A percentile compares a stretch with the other conserved stretches of the same genome.
phyloP scores from a whole-genome alignment of 2,329 filamentous ascomycete genomes.

The Colletotrichum navitas region DNA sequence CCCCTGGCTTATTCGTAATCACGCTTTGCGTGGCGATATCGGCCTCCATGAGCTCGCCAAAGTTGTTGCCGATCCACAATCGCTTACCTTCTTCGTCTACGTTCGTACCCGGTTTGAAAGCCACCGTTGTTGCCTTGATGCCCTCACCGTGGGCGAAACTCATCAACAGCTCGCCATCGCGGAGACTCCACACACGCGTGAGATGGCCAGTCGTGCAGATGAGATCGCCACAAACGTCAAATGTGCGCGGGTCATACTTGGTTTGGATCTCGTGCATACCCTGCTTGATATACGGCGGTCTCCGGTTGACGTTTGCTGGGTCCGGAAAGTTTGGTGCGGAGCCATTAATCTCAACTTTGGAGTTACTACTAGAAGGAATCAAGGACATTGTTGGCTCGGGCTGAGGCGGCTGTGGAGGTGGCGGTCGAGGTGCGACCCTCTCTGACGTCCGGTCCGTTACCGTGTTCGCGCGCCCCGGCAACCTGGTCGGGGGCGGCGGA shows the following conservation, averaged over 20 bases:
- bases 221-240: slow-evolving; percentile 89
- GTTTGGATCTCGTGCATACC: slow-evolving; percentile 82
- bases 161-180: slow-evolving; percentile 84
- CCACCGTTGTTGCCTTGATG: slow-evolving; percentile 82
- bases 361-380: slow-evolving; percentile 46
- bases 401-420: slow-evolving; percentile 36
- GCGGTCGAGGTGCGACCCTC: slow-evolving; percentile 51
- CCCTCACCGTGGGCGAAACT: slow-evolving; percentile 88
- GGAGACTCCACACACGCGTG: slow-evolving; percentile 88
- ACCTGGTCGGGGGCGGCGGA: slow-evolving; percentile 44
- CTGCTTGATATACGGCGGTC: slow-evolving; percentile 80
- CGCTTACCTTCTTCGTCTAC: slow-evolving; percentile 84
- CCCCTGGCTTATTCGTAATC: slow-evolving; percentile 74
- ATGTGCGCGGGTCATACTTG: slow-evolving; percentile 86
- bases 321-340: slow-evolving; percentile 74
- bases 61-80: slow-evolving; percentile 91
- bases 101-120: slow-evolving; percentile 85
- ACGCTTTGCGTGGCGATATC: slow-evolving; percentile 82
- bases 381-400: slow-evolving; percentile 57
- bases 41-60: slow-evolving; percentile 89
- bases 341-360: slow-evolving; percentile 62
- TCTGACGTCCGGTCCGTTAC: slow-evolving; percentile 60
- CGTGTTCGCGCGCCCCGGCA: slow-evolving; percentile 50
- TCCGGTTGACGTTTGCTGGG: slow-evolving; percentile 83
- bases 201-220: slow-evolving; percentile 89